Percentiles rank a stretch among this genome's conserved stretches.
Evolutionary conservation across 2,329 filamentous ascomycete species (phyloP).

Genomic region (Colletotrichum tabaci): DNA sequence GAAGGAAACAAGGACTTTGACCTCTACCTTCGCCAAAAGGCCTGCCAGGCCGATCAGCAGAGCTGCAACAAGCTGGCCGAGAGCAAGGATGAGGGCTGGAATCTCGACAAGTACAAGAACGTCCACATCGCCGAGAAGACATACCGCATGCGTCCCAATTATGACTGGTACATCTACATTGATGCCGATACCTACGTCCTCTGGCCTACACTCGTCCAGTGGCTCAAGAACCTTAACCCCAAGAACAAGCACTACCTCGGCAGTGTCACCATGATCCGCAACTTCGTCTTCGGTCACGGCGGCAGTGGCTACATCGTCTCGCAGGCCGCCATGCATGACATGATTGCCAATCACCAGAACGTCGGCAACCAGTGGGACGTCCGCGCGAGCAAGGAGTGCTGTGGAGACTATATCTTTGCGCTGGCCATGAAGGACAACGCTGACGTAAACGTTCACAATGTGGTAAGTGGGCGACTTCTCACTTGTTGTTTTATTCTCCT

Average conservation of each 20-base stretch:
- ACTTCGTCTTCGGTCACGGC: slow-evolving; percentile 67
- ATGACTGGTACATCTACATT: slow-evolving; percentile 73
- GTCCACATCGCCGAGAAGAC: slow-evolving; percentile 71
- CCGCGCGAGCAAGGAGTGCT: slow-evolving; percentile 59
- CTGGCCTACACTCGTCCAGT: slow-evolving; percentile 66
- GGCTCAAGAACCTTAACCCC: slow-evolving; percentile 62
- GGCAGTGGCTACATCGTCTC: slow-evolving; percentile 70
- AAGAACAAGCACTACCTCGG: slow-evolving; percentile 64
- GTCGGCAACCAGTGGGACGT: slow-evolving; percentile 64
- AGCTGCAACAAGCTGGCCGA: slow-evolving; percentile 56
- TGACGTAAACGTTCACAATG: slow-evolving; percentile 57
- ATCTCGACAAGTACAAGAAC: slow-evolving; percentile 75
- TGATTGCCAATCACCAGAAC: slow-evolving; percentile 58
- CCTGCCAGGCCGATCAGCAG: slow-evolving; percentile 61
- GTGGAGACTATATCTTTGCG: slow-evolving; percentile 67
- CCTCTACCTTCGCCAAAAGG: slow-evolving; percentile 61
- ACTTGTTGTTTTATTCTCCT: background rate
- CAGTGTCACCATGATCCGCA: slow-evolving; percentile 60
- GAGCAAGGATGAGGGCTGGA: slow-evolving; percentile 61
- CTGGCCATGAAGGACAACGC: slow-evolving; percentile 61
- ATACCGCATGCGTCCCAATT: slow-evolving; percentile 63
- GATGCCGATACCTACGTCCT: slow-evolving; percentile 72
- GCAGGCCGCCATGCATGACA: slow-evolving; percentile 63
- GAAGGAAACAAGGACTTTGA: slow-evolving; percentile 66
- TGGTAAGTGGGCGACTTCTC: slow-evolving; percentile 53